Percentiles rank a stretch among this genome's conserved stretches.
phyloP scores from a whole-genome alignment of 805 yeast species.

The Cyberlindnera mycetangii region DNA sequence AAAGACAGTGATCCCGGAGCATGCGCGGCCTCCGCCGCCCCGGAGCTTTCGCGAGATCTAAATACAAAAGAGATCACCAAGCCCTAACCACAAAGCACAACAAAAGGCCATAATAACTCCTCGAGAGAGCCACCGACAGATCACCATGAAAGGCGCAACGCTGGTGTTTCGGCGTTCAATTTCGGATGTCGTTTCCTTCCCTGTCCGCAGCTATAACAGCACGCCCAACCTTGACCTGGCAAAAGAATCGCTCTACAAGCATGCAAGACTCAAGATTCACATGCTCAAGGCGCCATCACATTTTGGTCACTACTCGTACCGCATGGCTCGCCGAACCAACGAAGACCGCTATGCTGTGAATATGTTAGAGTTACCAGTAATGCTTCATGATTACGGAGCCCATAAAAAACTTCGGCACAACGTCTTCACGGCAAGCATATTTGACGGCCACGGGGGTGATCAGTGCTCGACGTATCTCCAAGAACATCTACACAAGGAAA shows the following conservation, averaged over 20 bases:
- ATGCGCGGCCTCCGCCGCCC: not conserved
- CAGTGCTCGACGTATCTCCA: constrained; percentile 65
- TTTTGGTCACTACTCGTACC: constrained; percentile 72
- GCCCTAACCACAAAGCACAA: not conserved
- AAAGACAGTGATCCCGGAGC: too few species aligned
- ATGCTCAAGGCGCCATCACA: constrained; percentile 52
- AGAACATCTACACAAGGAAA: constrained; percentile 47
- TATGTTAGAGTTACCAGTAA: constrained; percentile 47
- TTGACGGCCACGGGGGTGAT: constrained; percentile 94
- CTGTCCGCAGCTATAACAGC: constrained; percentile 16
- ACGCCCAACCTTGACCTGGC: constrained; percentile 14
- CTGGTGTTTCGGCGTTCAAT: constrained; percentile 10
- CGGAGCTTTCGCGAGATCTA: not conserved
- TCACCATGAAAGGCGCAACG: not conserved
- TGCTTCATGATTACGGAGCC: constrained; percentile 25
- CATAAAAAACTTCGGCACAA: constrained; percentile 15
- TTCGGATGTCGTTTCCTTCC: constrained; percentile 24
- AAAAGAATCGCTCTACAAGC: constrained; percentile 13
- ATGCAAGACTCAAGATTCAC: constrained; percentile 25
- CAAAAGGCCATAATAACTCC: not conserved
- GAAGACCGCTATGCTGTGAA: constrained; percentile 79
- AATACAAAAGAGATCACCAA: not conserved
- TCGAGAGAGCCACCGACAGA: not conserved
- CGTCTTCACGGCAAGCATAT: constrained; percentile 70
- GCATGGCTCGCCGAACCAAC: constrained; percentile 74